phyloP scores from a whole-genome alignment of 2,329 filamentous ascomycete genomes.

The Thermothelomyces thermophilus region DNA sequence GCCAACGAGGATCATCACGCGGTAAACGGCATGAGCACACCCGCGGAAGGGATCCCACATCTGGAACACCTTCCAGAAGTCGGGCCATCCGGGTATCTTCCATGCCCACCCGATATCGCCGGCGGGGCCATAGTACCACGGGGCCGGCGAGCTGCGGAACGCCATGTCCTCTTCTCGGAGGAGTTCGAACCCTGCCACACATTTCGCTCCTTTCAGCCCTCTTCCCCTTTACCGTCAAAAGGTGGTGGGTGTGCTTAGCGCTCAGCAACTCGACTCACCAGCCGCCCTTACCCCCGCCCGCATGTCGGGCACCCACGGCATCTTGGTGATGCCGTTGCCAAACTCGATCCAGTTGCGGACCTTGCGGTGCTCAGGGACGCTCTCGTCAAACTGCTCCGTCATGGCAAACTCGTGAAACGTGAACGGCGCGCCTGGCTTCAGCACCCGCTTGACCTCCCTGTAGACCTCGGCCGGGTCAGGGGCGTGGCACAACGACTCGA shows the following conservation, averaged over 20 bases:
- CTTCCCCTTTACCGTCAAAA: neutral
- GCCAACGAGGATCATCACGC: conserved; percentile 11
- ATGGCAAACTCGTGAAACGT: conserved; percentile 78
- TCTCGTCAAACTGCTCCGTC: conserved; percentile 68
- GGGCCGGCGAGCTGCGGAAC: conserved; percentile 55
- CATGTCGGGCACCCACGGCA: conserved; percentile 64
- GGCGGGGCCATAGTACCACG: conserved; percentile 54
- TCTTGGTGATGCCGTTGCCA: conserved; percentile 71
- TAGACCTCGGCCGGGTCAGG: conserved; percentile 68
- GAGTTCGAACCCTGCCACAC: conserved; percentile 49
- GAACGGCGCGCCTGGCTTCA: conserved; percentile 71
- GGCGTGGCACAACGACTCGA: conserved; percentile 71
- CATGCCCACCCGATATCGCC: conserved; percentile 16
- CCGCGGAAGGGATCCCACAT: conserved; percentile 16
- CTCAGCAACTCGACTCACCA: conserved; percentile 31
- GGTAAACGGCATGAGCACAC: conserved; percentile 4
- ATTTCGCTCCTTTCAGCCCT: neutral
- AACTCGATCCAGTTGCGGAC: conserved; percentile 70
- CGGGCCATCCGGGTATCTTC: conserved; percentile 15
- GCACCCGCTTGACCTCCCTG: conserved; percentile 63
- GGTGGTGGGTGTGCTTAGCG: neutral
- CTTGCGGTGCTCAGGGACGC: conserved; percentile 58
- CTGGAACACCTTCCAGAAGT: conserved; percentile 19
- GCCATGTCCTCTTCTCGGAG: conserved; percentile 64
- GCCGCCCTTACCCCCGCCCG: conserved; percentile 60